Percentiles rank a stretch among this genome's conserved stretches.
Evolutionary conservation across 495 filamentous ascomycete species (phyloP).

Genomic region (Penicillium nucicola): DNA sequence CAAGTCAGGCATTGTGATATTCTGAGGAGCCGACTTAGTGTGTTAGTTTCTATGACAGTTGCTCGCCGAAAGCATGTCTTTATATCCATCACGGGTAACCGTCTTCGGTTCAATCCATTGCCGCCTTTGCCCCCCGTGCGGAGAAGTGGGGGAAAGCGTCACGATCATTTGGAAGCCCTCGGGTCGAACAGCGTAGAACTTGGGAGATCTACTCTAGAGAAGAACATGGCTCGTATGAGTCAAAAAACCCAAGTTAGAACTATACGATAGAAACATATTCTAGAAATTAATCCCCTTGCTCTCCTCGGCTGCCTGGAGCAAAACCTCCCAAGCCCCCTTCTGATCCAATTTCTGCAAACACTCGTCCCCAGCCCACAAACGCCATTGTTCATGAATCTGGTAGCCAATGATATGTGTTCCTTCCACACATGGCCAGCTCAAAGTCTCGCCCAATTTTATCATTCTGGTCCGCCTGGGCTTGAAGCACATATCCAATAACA

Average conservation of each 20-base stretch:
- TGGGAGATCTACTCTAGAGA: too few species aligned
- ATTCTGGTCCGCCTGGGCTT: slow-evolving; percentile 62
- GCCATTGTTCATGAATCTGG: slow-evolving; percentile 65
- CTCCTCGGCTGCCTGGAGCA: slow-evolving; percentile 34
- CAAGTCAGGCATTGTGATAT: slow-evolving; percentile 20
- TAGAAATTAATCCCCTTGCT: slow-evolving; percentile 29
- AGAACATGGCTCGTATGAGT: too few species aligned
- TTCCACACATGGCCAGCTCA: slow-evolving; percentile 59
- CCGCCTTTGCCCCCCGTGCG: slow-evolving; percentile 2
- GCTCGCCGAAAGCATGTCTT: neutral
- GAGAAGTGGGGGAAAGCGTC: neutral
- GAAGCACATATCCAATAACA: slow-evolving; percentile 71
- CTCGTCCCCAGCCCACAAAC: slow-evolving; percentile 53
- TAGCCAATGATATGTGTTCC: slow-evolving; percentile 66
- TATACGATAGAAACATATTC: neutral
- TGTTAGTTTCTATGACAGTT: neutral
- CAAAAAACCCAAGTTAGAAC: too few species aligned
- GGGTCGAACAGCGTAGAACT: too few species aligned
- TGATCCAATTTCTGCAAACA: slow-evolving; percentile 44
- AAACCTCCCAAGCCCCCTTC: slow-evolving; percentile 43
- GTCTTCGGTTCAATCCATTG: slow-evolving; percentile 8
- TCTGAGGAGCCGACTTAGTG: neutral
- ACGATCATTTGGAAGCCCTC: neutral
- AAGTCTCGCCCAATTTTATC: slow-evolving; percentile 43
- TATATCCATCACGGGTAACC: neutral